phyloP scores from a whole-genome alignment of 345 rosid species.

The Mangifera indica region DNA sequence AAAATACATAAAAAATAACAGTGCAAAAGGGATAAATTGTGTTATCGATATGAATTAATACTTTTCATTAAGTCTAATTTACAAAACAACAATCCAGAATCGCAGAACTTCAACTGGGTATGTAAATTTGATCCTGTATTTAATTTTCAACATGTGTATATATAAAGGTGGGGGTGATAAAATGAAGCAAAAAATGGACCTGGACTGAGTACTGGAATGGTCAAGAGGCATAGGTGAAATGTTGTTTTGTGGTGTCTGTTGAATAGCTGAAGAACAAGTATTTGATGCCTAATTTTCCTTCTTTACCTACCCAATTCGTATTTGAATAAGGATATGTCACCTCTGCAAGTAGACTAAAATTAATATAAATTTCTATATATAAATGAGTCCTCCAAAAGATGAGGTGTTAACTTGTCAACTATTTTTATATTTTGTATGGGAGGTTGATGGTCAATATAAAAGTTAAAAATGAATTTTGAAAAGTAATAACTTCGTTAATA shows the following conservation, averaged over 20 bases:
- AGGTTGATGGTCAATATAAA: too few species aligned
- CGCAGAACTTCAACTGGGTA: too few species aligned
- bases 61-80: too few species aligned
- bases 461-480: too few species aligned
- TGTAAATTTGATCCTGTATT: too few species aligned
- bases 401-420: slow-evolving; percentile 1
- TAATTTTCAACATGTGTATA: too few species aligned
- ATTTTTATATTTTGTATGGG: too few species aligned
- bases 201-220: not conserved
- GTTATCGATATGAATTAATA: too few species aligned
- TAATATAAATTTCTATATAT: not conserved
- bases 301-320: slow-evolving; percentile 9
- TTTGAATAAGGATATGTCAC: slow-evolving; percentile 6
- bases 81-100: too few species aligned
- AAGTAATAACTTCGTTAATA: too few species aligned
- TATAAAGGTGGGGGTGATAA: slow-evolving; percentile 12
- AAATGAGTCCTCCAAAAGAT: not conserved
- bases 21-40: too few species aligned
- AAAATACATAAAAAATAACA: too few species aligned
- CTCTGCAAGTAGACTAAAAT: slow-evolving; percentile 9
- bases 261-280: not conserved
- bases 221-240: not conserved
- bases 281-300: slow-evolving; percentile 19
- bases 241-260: not conserved
- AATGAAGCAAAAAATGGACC: not conserved